phyloP scores from a whole-genome alignment of 805 yeast species.

The Ogataea glucozyma region DNA sequence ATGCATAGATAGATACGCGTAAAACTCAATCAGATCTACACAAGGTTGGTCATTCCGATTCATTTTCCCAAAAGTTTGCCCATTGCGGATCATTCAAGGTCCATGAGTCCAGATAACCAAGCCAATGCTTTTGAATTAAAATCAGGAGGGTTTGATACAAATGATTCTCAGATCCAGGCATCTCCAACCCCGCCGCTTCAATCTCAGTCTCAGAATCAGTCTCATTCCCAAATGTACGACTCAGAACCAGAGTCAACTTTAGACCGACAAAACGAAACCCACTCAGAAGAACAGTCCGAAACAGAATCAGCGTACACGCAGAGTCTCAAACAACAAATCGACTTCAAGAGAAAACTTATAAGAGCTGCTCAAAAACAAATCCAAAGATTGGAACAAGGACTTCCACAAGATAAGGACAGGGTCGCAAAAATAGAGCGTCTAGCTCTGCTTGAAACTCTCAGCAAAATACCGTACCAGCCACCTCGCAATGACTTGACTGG shows the following conservation, averaged over 20 bases:
- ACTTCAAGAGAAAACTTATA: conserved; percentile 22
- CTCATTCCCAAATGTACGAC: not conserved
- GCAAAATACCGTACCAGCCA: conserved; percentile 31
- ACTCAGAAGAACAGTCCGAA: not conserved
- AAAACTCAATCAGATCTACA: too few relatives aligned
- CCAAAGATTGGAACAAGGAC: conserved; percentile 8
- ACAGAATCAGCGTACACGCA: conserved; percentile 20
- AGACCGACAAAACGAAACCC: not conserved
- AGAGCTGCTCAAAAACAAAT: conserved; percentile 23
- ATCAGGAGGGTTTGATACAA: conserved; percentile 1
- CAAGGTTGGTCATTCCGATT: too few relatives aligned
- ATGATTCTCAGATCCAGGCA: not conserved
- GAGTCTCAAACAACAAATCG: conserved; percentile 26
- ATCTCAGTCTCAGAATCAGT: not conserved
- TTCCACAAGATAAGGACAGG: not conserved
- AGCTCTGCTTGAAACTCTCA: conserved; percentile 28
- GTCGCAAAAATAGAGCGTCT: conserved; percentile 16
- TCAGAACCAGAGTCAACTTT: conserved; percentile 4
- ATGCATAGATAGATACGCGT: too few relatives aligned
- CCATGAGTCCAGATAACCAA: not conserved
- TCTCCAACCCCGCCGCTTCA: conserved; percentile 4
- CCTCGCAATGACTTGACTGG: conserved; percentile 32
- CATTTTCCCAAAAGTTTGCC: too few relatives aligned
- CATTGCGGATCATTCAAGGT: too few relatives aligned
- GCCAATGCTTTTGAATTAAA: conserved; percentile 2